Conservation (phyloP, 2,329 filamentous ascomycete species). For the Chaetothyriales sp. region DNA sequence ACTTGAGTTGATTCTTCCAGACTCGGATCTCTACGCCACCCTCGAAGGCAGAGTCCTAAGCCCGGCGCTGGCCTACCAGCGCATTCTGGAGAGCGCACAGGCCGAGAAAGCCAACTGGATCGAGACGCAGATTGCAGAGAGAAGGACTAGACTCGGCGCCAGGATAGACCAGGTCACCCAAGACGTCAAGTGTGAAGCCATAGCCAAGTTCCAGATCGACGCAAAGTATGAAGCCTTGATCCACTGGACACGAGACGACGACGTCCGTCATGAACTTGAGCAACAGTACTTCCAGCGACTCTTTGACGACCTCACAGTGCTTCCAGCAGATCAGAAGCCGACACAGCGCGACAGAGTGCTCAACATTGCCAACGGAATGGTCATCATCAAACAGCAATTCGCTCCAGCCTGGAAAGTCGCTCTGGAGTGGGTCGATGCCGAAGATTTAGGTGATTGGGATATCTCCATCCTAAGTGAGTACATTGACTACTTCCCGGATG, state of each 20-base stretch:
- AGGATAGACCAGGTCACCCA: constrained; percentile 67
- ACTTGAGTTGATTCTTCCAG: constrained; percentile 62
- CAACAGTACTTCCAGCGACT: constrained; percentile 76
- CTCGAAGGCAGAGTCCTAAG: constrained; percentile 74
- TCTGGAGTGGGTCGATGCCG: constrained; percentile 75
- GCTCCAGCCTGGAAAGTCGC: constrained; percentile 81
- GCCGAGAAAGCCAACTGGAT: constrained; percentile 76
- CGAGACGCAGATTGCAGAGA: constrained; percentile 78
- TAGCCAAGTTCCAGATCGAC: constrained; percentile 62
- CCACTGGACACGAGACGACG: constrained; percentile 81
- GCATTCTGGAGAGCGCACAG: constrained; percentile 71
- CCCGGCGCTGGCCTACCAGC: constrained; percentile 67
- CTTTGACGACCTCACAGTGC: constrained; percentile 60
- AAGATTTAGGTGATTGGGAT: constrained; percentile 64
- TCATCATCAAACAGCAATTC: constrained; percentile 86
- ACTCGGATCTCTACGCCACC: constrained; percentile 63
- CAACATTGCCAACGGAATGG: constrained; percentile 77
- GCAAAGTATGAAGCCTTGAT: constrained; percentile 69
- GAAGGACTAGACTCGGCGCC: constrained; percentile 75
- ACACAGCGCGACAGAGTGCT: constrained; percentile 59
- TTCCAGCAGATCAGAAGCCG: constrained; percentile 53
- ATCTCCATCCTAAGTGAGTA: constrained; percentile 66
- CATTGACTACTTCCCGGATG: constrained; percentile 68
- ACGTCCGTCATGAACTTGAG: constrained; percentile 68
- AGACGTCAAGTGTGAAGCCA: constrained; percentile 79